Base-by-base conservation (phyloP, 1,284 basidiomycete species). In the Termitomyces sp. region DNA sequence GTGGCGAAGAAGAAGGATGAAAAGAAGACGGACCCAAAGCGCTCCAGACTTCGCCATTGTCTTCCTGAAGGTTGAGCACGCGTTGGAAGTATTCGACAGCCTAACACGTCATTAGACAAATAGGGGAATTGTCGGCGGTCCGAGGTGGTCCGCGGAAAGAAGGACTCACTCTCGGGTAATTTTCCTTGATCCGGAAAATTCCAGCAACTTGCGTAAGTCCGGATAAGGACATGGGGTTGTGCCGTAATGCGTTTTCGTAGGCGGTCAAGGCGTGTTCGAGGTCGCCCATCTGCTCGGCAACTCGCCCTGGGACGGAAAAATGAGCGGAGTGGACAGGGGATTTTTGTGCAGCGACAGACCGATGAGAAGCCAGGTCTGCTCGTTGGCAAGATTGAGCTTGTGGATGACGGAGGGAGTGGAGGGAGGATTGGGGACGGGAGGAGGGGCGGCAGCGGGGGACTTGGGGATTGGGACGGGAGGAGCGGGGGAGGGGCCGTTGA, bases 71-170 rank as follows among this genome's bases (percentile, higher is more conserved):
- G 65, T 81, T 80, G 57, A 98, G 80, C 39, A 94, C 93, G 51
- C 92, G 87, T 68, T 96, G 92, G 69, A 96, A 97, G 73, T 90
- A 96, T 55, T 97, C 95, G 69, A 98, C 86, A 51, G 95, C 94
- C 88, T 94, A 69, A 70, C 70, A 77, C 74, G 73, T 78, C 73
- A 74, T 65, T 31, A 56, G 57, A 55, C 58, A 71, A 70, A 63
- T 51, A 61, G 59, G 61, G 63, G 53, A 62, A 45, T 53, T 43
- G 41, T 59, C 66, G 65, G 68, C 56, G 65, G 65, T 66, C 68
- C 69, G 66, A 62, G 62, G 60, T 58, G 62, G 63, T 67, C 70
- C 73, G 72, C 73, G 75, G 75, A 74, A 51, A 48, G 13, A 36
- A 19, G 26, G 52, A 63, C 76, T 69, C 68, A 87, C 88, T 83